phyloP scores from a whole-genome alignment of 768 basidiomycete species.

The Boletales sp. region DNA sequence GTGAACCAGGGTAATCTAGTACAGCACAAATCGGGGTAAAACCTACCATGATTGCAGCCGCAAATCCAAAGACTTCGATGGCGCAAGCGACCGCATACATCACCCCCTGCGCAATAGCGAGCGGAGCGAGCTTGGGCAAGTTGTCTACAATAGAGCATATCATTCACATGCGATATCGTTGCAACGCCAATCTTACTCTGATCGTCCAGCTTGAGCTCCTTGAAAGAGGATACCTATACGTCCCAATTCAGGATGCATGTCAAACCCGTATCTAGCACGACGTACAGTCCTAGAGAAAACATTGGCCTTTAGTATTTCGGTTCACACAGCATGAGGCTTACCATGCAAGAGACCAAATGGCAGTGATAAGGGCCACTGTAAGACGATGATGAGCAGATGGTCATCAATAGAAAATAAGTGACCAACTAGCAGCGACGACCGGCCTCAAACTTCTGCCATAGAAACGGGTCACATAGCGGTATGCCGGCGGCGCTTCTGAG shows the following conservation, averaged over 20 bases:
- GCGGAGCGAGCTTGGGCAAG: conserved; percentile 44
- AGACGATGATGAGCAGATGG: background rate
- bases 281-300: conserved; percentile 21
- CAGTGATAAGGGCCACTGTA: conserved; percentile 41
- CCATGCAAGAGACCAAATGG: conserved; percentile 62
- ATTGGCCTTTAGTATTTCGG: background rate
- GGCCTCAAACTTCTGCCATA: conserved; percentile 61
- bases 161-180: background rate
- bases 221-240: conserved; percentile 59
- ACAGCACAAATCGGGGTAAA: too few relatives aligned
- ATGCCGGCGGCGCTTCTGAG: conserved; percentile 48
- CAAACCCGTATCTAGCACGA: background rate
- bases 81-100: conserved; percentile 48
- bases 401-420: conserved; percentile 10
- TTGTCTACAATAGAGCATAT: conserved; percentile 32
- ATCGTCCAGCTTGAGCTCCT: conserved; percentile 45
- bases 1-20: background rate
- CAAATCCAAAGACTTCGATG: conserved; percentile 56
- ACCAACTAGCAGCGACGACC: conserved; percentile 46
- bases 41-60: conserved; percentile 50
- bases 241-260: background rate
- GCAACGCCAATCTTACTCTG: conserved; percentile 38
- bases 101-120: conserved; percentile 59
- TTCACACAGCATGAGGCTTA: conserved; percentile 32
- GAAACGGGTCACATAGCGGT: conserved; percentile 54